A percentile compares a stretch with the other conserved stretches of the same genome.
Evolutionary conservation across 1,139 yeast species (phyloP).

Genomic region (Saccharomyces hybrid): DNA sequence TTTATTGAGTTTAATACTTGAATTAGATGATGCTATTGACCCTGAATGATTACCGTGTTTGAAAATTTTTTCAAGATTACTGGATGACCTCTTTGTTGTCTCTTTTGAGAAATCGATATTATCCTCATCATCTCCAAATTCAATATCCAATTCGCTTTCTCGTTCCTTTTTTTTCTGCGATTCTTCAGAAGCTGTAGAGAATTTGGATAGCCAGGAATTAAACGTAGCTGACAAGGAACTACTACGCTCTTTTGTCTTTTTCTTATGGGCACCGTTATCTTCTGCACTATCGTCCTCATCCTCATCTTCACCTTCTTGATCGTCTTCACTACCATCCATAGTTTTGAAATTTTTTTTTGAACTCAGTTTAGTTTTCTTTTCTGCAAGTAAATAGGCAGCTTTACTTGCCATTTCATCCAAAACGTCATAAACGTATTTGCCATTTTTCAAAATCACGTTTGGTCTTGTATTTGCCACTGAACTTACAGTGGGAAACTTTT

Average conservation of each 20-base stretch:
- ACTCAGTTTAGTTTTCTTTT: slow-evolving; percentile 11
- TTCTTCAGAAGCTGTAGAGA: slow-evolving; percentile 3
- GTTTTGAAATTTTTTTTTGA: background rate
- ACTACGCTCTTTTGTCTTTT: background rate
- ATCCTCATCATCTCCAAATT: background rate
- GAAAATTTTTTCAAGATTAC: background rate
- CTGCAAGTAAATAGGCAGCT: slow-evolving; percentile 16
- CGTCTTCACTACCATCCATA: background rate
- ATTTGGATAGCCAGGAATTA: slow-evolving; percentile 13
- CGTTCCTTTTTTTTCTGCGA: background rate
- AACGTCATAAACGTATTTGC: slow-evolving; percentile 26
- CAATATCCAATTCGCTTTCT: background rate
- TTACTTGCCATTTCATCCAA: slow-evolving; percentile 22
- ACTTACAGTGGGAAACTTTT: slow-evolving; percentile 16
- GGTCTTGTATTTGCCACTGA: slow-evolving; percentile 19
- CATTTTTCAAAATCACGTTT: slow-evolving; percentile 15
- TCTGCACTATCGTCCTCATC: background rate
- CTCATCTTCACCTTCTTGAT: background rate
- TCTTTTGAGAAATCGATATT: background rate
- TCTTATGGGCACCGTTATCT: background rate
- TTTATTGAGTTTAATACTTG: slow-evolving; percentile 4
- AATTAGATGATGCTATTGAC: background rate
- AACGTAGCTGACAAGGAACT: slow-evolving; percentile 4
- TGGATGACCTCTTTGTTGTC: background rate
- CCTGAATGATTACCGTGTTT: background rate